Evolutionary conservation across 1,139 yeast species (phyloP).

Genomic region (Geotrichum candidum): DNA sequence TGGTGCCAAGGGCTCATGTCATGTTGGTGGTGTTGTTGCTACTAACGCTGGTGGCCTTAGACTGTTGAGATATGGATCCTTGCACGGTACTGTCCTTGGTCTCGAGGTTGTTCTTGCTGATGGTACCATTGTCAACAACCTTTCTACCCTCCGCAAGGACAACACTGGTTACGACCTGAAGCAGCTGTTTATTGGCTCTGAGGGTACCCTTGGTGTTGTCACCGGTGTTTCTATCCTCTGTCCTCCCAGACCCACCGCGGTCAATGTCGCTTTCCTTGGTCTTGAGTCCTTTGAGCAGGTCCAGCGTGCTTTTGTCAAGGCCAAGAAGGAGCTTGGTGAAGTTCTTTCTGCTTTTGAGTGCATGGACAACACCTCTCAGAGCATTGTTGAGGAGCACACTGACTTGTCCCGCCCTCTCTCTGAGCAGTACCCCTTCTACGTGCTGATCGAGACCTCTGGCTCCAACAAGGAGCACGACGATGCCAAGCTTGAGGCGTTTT

Average conservation of each 20-base stretch:
- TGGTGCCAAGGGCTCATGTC: constrained; percentile 97
- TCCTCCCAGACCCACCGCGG: constrained; percentile 84
- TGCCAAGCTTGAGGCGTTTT: constrained; percentile 58
- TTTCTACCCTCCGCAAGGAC: constrained; percentile 82
- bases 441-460: constrained; percentile 89
- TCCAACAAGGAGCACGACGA: constrained; percentile 65
- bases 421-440: constrained; percentile 72
- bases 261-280: constrained; percentile 85
- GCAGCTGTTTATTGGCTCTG: constrained; percentile 88
- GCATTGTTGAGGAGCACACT: constrained; percentile 49
- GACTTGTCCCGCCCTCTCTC: constrained; percentile 68
- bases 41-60: constrained; percentile 96
- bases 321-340: constrained; percentile 75
- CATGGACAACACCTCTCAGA: constrained; percentile 78
- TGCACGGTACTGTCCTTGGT: constrained; percentile 89
- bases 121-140: constrained; percentile 74
- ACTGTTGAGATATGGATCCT: constrained; percentile 79
- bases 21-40: constrained; percentile 92
- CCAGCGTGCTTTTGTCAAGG: constrained; percentile 71
- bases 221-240: constrained; percentile 88
- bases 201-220: constrained; percentile 84
- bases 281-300: constrained; percentile 76
- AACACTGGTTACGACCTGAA: constrained; percentile 92
- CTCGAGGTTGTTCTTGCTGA: constrained; percentile 87
- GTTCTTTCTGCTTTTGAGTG: constrained; percentile 90